Evolutionary conservation across 1,139 yeast genomes (phyloP).

Genomic region (Taphrina sp.): DNA sequence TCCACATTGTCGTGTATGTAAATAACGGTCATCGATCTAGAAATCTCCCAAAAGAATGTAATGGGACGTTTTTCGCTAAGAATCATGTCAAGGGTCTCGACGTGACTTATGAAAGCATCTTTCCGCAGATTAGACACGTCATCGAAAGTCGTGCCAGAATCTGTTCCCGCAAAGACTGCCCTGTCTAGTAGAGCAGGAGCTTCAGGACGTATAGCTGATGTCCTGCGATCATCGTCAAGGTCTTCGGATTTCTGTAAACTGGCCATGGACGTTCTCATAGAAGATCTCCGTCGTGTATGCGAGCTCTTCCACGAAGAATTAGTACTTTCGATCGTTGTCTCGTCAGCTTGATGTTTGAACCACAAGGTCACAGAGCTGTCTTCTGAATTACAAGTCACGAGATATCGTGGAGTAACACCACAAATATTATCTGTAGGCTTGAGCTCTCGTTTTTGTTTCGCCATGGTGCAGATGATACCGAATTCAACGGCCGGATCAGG

Average conservation of each 20-base stretch:
- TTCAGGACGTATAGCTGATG: slow-evolving; percentile 1
- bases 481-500: slow-evolving; percentile 69
- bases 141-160: slow-evolving; percentile 13
- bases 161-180: slow-evolving; percentile 35
- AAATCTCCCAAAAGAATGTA: neutral
- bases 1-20: no score
- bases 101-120: slow-evolving; percentile 64
- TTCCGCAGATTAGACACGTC: slow-evolving; percentile 48
- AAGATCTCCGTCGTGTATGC: slow-evolving; percentile 20
- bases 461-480: slow-evolving; percentile 63
- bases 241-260: slow-evolving; percentile 24
- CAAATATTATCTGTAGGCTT: slow-evolving; percentile 57
- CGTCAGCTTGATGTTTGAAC: neutral
- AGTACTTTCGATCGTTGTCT: neutral
- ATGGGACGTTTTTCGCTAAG: neutral
- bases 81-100: slow-evolving; percentile 47
- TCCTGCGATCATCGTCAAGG: slow-evolving; percentile 29
- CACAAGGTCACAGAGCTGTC: slow-evolving; percentile 7
- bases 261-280: slow-evolving; percentile 17
- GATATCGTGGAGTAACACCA: slow-evolving; percentile 39
- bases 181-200: slow-evolving; percentile 32
- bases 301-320: neutral
- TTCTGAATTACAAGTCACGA: slow-evolving; percentile 17
- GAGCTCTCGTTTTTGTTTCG: slow-evolving; percentile 59
- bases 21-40: no score